A percentile compares a stretch with the other conserved stretches of the same genome.
These are phyloP conservation scores for Penicillium brasilianum DNA, from an alignment of 2,329 filamentous ascomycete genomes.

Conservation along the genomic window DNA sequence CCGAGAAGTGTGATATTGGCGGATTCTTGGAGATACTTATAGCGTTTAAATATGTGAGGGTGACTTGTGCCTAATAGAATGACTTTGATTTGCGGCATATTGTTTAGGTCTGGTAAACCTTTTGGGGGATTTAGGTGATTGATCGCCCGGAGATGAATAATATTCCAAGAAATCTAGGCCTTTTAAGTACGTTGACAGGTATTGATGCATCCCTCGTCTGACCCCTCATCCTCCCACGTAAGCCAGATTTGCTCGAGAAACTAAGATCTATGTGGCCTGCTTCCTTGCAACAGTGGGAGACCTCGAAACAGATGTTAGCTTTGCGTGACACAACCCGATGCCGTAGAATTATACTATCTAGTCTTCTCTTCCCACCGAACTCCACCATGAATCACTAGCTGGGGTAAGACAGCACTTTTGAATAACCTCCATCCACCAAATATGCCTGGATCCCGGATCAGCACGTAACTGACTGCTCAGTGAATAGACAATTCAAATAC, in stretches of 20 bases:
- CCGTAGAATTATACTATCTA: background rate
- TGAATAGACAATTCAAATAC: background rate
- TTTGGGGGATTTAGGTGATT: too few species aligned
- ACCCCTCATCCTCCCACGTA: too few species aligned
- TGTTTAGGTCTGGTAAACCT: background rate
- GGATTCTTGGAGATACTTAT: conserved; percentile 6
- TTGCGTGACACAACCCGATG: too few species aligned
- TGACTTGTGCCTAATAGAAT: conserved; percentile 10
- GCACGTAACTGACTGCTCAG: background rate
- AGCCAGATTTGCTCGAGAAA: too few species aligned
- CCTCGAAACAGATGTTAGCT: too few species aligned
- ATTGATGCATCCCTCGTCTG: too few species aligned
- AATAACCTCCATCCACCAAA: conserved; percentile 13
- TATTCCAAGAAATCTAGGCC: too few species aligned
- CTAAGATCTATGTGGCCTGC: too few species aligned
- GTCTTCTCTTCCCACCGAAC: background rate
- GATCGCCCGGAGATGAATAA: background rate
- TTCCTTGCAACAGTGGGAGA: too few species aligned
- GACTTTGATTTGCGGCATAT: background rate
- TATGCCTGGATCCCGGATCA: conserved; percentile 2
- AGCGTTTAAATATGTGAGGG: conserved; percentile 11
- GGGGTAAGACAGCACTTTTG: conserved; percentile 10
- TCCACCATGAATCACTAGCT: background rate
- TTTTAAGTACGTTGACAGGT: too few species aligned
- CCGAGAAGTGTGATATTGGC: background rate